phyloP scores from a whole-genome alignment of 495 filamentous ascomycete species.

The Aspergillus olivimuriae region DNA sequence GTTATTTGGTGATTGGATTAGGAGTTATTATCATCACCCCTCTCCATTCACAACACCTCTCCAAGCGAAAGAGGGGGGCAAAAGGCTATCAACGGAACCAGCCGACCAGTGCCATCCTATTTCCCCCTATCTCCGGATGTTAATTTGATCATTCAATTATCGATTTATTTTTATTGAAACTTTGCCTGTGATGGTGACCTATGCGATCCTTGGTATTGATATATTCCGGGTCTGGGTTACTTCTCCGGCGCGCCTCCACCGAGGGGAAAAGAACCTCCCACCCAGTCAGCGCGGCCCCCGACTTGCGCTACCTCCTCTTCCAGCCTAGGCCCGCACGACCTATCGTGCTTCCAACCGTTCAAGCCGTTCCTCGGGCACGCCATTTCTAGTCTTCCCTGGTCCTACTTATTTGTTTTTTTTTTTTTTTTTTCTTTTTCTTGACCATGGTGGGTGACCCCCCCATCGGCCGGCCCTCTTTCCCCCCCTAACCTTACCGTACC shows the following conservation, averaged over 20 bases:
- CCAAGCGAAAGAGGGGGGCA: slow-evolving; percentile 3
- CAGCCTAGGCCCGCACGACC: slow-evolving; percentile 20
- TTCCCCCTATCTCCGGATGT: slow-evolving; percentile 18
- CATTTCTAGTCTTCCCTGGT: slow-evolving; percentile 24
- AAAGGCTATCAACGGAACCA: slow-evolving; percentile 24
- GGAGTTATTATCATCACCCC: no score
- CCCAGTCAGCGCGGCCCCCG: slow-evolving; percentile 29
- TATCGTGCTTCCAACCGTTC: slow-evolving; percentile 14
- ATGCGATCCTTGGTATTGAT: no score
- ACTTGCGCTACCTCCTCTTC: slow-evolving; percentile 32
- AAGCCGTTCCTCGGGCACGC: slow-evolving; percentile 38
- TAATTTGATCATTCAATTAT: no score
- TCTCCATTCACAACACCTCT: not conserved
- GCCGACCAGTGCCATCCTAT: slow-evolving; percentile 17
- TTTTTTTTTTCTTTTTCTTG: no score
- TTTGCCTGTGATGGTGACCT: no score
- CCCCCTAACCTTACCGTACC: slow-evolving; percentile 15
- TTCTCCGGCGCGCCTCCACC: no score
- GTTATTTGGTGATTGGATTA: no score
- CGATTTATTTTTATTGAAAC: no score
- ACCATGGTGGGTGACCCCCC: no score
- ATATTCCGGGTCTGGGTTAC: no score
- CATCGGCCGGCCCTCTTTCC: slow-evolving; percentile 13
- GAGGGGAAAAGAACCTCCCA: no score
- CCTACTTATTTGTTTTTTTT: no score